Evolutionary conservation across 2,329 filamentous ascomycete genomes (phyloP).

Genomic region (Diaporthe sp.): DNA sequence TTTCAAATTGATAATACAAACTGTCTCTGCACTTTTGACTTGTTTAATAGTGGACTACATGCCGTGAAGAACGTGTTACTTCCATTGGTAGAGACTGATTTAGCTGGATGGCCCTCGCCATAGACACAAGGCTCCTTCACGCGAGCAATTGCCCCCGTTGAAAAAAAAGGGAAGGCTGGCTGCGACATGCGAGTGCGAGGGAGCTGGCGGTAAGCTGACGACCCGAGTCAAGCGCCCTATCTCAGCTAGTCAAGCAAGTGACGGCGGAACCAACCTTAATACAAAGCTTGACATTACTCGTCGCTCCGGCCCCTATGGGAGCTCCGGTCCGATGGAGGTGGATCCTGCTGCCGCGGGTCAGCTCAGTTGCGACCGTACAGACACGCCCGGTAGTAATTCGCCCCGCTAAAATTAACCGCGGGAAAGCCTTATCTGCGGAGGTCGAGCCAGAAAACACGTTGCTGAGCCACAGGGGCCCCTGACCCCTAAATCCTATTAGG

Average conservation of each 20-base stretch:
- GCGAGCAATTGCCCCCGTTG: neutral
- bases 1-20: neutral
- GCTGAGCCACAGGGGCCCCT: neutral
- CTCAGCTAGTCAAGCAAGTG: neutral
- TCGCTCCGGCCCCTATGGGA: neutral
- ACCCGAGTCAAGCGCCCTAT: constrained; percentile 3
- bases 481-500: neutral
- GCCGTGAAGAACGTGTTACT: neutral
- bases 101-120: neutral
- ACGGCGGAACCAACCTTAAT: neutral
- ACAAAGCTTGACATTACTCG: constrained; percentile 14
- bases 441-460: neutral
- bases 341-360: constrained; percentile 4
- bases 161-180: neutral
- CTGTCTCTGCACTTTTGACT: no score
- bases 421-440: constrained; percentile 9
- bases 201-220: neutral
- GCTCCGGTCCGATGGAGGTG: constrained; percentile 2
- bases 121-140: neutral
- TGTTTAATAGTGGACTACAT: neutral
- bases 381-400: neutral
- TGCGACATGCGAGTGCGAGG: neutral
- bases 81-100: neutral
- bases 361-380: neutral
- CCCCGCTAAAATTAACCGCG: neutral